Conservation (phyloP, 139 green algal species). For the Chlamydomonas schloesseri region DNA sequence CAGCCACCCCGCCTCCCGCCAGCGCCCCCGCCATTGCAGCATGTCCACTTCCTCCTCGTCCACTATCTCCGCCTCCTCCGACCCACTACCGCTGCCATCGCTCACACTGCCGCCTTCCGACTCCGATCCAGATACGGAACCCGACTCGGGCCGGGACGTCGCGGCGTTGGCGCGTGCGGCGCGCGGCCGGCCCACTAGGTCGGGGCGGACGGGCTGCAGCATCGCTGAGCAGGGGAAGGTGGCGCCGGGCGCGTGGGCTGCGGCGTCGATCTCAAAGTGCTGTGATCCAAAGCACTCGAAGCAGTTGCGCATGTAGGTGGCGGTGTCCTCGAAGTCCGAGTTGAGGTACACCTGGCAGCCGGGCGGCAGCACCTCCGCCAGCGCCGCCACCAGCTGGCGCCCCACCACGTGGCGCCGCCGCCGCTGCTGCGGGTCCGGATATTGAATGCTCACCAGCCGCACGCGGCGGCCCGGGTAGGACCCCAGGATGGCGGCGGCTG, state of each 20-base stretch:
- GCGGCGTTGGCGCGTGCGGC: too few species aligned
- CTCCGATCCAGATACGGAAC: too few species aligned
- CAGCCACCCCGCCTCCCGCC: slow-evolving; percentile 35
- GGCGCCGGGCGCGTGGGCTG: not conserved
- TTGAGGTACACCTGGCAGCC: slow-evolving; percentile 46
- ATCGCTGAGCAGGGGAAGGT: slow-evolving; percentile 22
- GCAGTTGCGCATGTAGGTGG: slow-evolving; percentile 43
- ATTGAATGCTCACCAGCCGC: slow-evolving; percentile 73
- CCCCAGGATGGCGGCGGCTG: slow-evolving; percentile 63
- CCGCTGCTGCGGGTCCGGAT: slow-evolving; percentile 90
- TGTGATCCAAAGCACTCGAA: slow-evolving; percentile 31
- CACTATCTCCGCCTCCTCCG: not conserved
- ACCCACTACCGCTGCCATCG: not conserved
- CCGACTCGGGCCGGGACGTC: not conserved
- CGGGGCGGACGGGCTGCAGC: too few species aligned
- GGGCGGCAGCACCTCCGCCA: slow-evolving; percentile 51
- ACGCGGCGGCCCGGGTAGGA: slow-evolving; percentile 67
- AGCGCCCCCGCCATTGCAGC: not conserved
- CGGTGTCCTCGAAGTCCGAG: slow-evolving; percentile 43
- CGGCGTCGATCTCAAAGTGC: not conserved
- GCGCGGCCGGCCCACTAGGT: too few species aligned
- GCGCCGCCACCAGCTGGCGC: slow-evolving; percentile 60
- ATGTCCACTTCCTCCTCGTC: not conserved
- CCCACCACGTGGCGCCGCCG: slow-evolving; percentile 83
- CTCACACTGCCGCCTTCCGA: not conserved